Conservation (phyloP, 352 stramenopile species). For the Pelagophyceae sp. region DNA sequence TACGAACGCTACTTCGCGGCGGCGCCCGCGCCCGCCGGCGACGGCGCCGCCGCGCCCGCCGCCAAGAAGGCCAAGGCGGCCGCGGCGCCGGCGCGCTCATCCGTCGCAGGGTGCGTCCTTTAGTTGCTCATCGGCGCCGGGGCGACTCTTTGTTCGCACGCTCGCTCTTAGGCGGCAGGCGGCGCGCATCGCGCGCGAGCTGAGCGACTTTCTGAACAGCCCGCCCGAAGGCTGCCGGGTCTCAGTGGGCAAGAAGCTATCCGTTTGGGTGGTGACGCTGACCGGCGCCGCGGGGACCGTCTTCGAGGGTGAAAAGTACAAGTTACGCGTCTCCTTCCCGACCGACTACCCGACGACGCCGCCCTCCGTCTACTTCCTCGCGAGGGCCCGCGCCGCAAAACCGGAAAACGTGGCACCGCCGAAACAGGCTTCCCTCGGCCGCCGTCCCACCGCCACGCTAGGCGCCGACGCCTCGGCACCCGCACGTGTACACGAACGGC, state of each 20-base stretch:
- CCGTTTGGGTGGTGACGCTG: constrained; percentile 63
- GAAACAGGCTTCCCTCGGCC: too few relatives aligned
- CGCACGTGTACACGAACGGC: constrained; percentile 71
- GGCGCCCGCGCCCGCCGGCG: too few relatives aligned
- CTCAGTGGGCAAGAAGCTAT: constrained; percentile 52
- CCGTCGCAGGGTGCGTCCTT: too few relatives aligned
- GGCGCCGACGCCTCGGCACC: constrained; percentile 39
- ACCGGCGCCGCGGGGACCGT: constrained; percentile 51
- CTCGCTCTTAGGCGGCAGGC: constrained; percentile 4
- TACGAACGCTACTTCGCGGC: too few relatives aligned
- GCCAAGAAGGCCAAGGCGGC: too few relatives aligned
- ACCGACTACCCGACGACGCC: constrained; percentile 62
- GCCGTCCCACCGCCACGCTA: too few relatives aligned
- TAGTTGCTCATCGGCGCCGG: too few relatives aligned
- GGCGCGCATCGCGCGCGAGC: constrained; percentile 7
- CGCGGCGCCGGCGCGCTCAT: too few relatives aligned
- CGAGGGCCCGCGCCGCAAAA: too few relatives aligned
- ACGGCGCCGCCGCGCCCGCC: too few relatives aligned
- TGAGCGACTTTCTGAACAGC: constrained; percentile 17
- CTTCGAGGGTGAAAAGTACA: constrained; percentile 64
- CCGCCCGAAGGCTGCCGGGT: constrained; percentile 28
- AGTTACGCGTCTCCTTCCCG: constrained; percentile 57
- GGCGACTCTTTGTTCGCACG: too few relatives aligned
- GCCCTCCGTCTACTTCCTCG: constrained; percentile 64
- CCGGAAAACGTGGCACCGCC: too few relatives aligned